Conservation (phyloP, 768 basidiomycete species). For the Naematelia encephala region DNA sequence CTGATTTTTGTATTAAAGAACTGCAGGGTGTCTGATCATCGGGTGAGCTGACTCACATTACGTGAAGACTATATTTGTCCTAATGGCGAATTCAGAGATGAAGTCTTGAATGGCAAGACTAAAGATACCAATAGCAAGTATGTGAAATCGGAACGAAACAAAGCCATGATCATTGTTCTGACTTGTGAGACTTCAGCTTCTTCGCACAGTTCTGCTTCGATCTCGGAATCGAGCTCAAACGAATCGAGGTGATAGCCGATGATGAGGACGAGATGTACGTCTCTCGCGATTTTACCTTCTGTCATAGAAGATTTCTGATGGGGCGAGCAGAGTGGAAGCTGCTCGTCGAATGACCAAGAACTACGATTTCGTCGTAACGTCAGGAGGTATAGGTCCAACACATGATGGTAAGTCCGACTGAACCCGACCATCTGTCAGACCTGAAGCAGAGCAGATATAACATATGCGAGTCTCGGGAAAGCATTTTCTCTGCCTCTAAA, state of each 20-base stretch:
- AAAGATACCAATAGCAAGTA: slow-evolving; percentile 51
- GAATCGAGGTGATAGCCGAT: slow-evolving; percentile 87
- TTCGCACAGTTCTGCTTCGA: slow-evolving; percentile 88
- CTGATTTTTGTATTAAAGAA: slow-evolving; percentile 16
- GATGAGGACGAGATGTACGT: slow-evolving; percentile 83
- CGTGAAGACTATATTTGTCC: neutral
- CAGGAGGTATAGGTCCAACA: slow-evolving; percentile 87
- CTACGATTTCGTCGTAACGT: slow-evolving; percentile 87
- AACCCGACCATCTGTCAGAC: neutral
- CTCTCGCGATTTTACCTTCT: neutral
- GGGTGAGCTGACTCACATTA: slow-evolving; percentile 32
- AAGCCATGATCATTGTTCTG: neutral
- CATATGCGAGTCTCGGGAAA: slow-evolving; percentile 79
- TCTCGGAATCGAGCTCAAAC: slow-evolving; percentile 62
- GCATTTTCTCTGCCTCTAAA: slow-evolving; percentile 69
- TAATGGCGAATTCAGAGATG: slow-evolving; percentile 59
- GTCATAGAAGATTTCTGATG: neutral
- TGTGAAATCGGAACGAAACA: slow-evolving; percentile 1
- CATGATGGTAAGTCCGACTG: slow-evolving; percentile 65
- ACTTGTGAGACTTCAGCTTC: slow-evolving; percentile 55
- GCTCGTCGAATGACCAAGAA: slow-evolving; percentile 71
- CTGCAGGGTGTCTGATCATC: slow-evolving; percentile 51
- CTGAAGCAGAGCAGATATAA: slow-evolving; percentile 61
- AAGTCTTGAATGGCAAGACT: slow-evolving; percentile 89
- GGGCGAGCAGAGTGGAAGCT: slow-evolving; percentile 69